A percentile compares a stretch with the other conserved stretches of the same genome.
These are phyloP conservation scores for Podospora sp. DNA, from an alignment of 495 filamentous ascomycete species.

Conservation along the genomic window DNA sequence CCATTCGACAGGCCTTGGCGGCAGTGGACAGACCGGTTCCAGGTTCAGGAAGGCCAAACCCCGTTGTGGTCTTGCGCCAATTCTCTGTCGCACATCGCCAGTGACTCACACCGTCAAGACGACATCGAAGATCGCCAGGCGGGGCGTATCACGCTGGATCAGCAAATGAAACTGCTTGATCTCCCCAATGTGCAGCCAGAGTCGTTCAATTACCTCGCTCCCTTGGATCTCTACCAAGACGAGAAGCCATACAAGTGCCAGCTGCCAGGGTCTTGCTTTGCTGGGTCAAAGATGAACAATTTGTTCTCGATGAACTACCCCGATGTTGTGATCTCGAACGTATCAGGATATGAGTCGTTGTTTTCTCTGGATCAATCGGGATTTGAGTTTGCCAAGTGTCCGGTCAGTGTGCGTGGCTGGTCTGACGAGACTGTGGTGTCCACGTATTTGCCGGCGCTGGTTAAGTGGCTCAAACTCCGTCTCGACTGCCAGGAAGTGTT, in stretches of 20 bases:
- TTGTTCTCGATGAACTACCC: background rate
- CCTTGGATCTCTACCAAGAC: constrained; percentile 6
- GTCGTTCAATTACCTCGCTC: constrained; percentile 19
- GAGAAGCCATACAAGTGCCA: constrained; percentile 25
- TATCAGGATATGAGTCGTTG: too few species aligned
- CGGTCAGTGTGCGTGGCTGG: too few species aligned
- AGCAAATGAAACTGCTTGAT: constrained; percentile 1
- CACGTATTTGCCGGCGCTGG: too few species aligned
- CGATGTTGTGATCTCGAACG: too few species aligned
- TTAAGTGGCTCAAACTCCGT: too few species aligned
- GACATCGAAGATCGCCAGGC: background rate
- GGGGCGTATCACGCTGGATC: constrained; percentile 9
- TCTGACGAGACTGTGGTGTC: too few species aligned
- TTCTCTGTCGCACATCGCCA: background rate
- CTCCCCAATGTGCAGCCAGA: constrained; percentile 17
- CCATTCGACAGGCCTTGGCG: constrained; percentile 22
- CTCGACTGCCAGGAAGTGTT: too few species aligned
- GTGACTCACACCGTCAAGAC: background rate
- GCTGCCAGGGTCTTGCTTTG: constrained; percentile 15
- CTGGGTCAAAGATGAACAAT: constrained; percentile 19
- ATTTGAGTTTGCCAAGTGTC: too few species aligned
- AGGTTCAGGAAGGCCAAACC: background rate
- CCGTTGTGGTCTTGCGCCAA: background rate
- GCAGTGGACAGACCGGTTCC: constrained; percentile 12
- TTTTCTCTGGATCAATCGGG: too few species aligned